Evolutionary conservation across 2,329 filamentous ascomycete genomes (phyloP).

Genomic region (Arthrobotrys sphaeroides): DNA sequence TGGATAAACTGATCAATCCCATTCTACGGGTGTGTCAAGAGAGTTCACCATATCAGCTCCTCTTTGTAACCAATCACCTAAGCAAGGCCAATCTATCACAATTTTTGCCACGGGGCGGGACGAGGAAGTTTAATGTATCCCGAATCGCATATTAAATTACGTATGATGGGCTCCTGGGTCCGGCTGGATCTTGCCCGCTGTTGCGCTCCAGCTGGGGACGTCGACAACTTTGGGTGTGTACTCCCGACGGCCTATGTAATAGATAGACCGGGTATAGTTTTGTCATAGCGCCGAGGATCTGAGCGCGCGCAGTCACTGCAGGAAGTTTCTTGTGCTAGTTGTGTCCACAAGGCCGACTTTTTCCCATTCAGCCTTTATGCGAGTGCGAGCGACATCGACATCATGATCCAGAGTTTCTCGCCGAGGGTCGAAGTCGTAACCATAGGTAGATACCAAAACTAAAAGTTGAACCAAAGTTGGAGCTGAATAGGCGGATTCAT

Average conservation of each 20-base stretch:
- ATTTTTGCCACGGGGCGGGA: constrained; percentile 1
- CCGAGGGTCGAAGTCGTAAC: not conserved
- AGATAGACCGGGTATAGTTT: constrained; percentile 5
- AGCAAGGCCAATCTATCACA: not conserved
- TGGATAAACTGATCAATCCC: not conserved
- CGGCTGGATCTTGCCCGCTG: no score
- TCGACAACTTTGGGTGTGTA: not conserved
- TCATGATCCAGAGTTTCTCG: not conserved
- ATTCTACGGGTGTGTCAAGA: not conserved
- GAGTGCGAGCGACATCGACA: no score
- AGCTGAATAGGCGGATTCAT: not conserved
- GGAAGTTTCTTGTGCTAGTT: not conserved
- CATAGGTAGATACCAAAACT: not conserved
- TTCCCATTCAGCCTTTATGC: constrained; percentile 51
- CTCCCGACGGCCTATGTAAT: constrained; percentile 5
- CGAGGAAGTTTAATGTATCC: not conserved
- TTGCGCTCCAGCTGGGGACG: not conserved
- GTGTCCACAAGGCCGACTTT: not conserved
- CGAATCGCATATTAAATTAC: not conserved
- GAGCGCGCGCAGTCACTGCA: constrained; percentile 18
- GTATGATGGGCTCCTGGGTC: no score
- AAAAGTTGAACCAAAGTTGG: constrained; percentile 5
- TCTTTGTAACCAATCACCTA: constrained; percentile 13
- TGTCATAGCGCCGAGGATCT: constrained; percentile 46
- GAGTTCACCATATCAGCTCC: not conserved